A percentile compares a stretch with the other conserved stretches of the same genome.
These are phyloP conservation scores for Trichomonas vaginalis DNA, from an alignment of 208 protist genomes.

Conservation along the genomic window DNA sequence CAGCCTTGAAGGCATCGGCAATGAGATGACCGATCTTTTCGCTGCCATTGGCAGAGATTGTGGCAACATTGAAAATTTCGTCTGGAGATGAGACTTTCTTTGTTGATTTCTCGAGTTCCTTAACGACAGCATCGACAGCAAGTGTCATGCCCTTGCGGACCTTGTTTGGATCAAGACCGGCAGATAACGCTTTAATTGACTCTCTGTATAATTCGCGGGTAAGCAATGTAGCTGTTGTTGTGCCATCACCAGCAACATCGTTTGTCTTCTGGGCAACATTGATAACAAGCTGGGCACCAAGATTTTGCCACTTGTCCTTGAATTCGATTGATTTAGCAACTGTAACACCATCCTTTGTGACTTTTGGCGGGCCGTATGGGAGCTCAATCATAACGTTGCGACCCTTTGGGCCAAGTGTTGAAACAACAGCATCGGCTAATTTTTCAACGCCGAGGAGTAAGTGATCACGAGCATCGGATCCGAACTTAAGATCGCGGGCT, in stretches of 20 bases:
- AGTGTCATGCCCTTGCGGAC: conserved; percentile 87
- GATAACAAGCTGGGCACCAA: conserved; percentile 87
- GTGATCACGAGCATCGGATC: neutral
- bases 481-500: neutral
- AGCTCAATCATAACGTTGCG: conserved; percentile 73
- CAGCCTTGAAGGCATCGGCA: conserved; percentile 88
- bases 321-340: conserved; percentile 98
- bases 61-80: conserved; percentile 84
- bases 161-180: conserved; percentile 96
- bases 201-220: conserved; percentile 86
- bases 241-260: conserved; percentile 51
- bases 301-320: conserved; percentile 82
- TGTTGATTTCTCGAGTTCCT: conserved; percentile 58
- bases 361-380: conserved; percentile 85
- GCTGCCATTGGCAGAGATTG: conserved; percentile 97
- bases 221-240: conserved; percentile 93
- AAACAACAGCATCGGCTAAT: neutral
- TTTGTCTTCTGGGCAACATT: conserved; percentile 57
- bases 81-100: conserved; percentile 73
- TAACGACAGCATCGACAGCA: conserved; percentile 63
- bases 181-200: conserved; percentile 77
- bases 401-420: conserved; percentile 76
- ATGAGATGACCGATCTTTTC: conserved; percentile 85
- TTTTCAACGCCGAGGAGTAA: neutral
- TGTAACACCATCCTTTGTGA: conserved; percentile 99